Evolutionary conservation across 2,329 filamentous ascomycete species (phyloP).

Genomic region (Arthroderma sp.): DNA sequence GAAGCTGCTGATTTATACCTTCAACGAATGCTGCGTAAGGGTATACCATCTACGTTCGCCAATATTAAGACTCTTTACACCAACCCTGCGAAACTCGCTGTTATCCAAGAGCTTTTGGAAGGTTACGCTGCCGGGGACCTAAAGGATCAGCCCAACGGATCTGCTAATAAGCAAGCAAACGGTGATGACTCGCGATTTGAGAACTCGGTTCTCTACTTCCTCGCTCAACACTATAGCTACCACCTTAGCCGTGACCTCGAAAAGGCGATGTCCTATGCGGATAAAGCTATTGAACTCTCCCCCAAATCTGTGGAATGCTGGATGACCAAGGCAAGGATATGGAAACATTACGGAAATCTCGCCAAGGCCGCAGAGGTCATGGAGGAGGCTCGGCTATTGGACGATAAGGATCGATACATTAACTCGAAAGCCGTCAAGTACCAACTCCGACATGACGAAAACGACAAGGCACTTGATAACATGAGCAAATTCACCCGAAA

Average conservation of each 20-base stretch:
- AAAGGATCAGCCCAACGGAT: slow-evolving; percentile 37
- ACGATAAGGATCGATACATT: slow-evolving; percentile 88
- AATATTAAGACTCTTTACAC: slow-evolving; percentile 90
- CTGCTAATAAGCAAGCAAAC: slow-evolving; percentile 36
- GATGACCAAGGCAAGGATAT: slow-evolving; percentile 90
- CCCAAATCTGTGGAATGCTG: slow-evolving; percentile 78
- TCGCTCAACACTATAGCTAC: slow-evolving; percentile 96
- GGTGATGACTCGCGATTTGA: slow-evolving; percentile 52
- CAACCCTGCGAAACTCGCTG: slow-evolving; percentile 63
- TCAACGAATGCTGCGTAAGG: slow-evolving; percentile 74
- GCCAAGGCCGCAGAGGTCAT: slow-evolving; percentile 73
- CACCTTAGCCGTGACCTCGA: slow-evolving; percentile 68
- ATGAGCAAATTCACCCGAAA: slow-evolving; percentile 91
- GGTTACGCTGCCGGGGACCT: slow-evolving; percentile 56
- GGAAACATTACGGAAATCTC: slow-evolving; percentile 75
- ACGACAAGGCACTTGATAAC: slow-evolving; percentile 70
- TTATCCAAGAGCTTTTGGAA: slow-evolving; percentile 62
- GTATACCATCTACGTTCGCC: slow-evolving; percentile 89
- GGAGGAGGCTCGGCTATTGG: slow-evolving; percentile 73
- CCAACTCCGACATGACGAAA: slow-evolving; percentile 82
- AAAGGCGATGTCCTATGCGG: slow-evolving; percentile 71
- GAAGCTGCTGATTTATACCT: slow-evolving; percentile 68
- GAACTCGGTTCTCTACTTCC: slow-evolving; percentile 75
- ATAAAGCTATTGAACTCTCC: slow-evolving; percentile 68
- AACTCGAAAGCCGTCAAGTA: slow-evolving; percentile 98